phyloP scores from a whole-genome alignment of 495 filamentous ascomycete genomes.

The Bombardia bombarda region DNA sequence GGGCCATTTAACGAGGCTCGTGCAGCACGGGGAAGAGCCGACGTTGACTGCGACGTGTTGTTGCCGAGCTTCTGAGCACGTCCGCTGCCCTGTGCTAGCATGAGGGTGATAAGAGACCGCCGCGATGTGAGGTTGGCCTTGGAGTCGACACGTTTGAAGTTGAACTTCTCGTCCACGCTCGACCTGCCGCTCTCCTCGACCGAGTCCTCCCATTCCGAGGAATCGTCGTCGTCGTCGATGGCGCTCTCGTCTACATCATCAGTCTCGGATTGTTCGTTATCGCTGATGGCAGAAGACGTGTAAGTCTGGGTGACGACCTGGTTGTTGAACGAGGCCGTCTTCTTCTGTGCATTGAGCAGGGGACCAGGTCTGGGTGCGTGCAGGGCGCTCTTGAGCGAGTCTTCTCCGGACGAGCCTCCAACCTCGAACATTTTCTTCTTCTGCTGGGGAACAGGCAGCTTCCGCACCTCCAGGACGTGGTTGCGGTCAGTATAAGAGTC shows the following conservation, averaged over 20 bases:
- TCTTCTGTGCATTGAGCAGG: conserved; percentile 48
- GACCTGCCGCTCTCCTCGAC: conserved; percentile 79
- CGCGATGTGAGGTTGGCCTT: conserved; percentile 76
- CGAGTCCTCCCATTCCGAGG: conserved; percentile 87
- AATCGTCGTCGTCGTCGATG: conserved; percentile 83
- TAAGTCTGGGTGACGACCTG: conserved; percentile 61
- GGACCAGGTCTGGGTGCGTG: conserved; percentile 34
- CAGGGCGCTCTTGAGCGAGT: conserved; percentile 68
- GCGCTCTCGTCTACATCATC: conserved; percentile 69
- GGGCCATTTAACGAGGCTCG: conserved; percentile 65
- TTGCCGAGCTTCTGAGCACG: conserved; percentile 59
- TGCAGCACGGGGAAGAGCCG: conserved; percentile 66
- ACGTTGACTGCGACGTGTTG: conserved; percentile 68
- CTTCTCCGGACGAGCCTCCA: conserved; percentile 77
- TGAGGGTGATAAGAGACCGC: conserved; percentile 80
- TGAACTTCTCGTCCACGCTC: conserved; percentile 65
- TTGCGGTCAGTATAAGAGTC: conserved; percentile 35
- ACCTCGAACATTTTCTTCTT: conserved; percentile 72
- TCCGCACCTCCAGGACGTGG: conserved; percentile 39
- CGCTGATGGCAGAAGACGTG: conserved; percentile 51
- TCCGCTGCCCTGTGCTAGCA: conserved; percentile 63
- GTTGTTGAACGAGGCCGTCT: conserved; percentile 79
- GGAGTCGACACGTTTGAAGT: conserved; percentile 89
- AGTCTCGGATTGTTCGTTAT: conserved; percentile 69
- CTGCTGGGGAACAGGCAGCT: conserved; percentile 41